phyloP scores from a whole-genome alignment of 1,284 basidiomycete genomes.

The Cutaneotrichosporon sp. region DNA sequence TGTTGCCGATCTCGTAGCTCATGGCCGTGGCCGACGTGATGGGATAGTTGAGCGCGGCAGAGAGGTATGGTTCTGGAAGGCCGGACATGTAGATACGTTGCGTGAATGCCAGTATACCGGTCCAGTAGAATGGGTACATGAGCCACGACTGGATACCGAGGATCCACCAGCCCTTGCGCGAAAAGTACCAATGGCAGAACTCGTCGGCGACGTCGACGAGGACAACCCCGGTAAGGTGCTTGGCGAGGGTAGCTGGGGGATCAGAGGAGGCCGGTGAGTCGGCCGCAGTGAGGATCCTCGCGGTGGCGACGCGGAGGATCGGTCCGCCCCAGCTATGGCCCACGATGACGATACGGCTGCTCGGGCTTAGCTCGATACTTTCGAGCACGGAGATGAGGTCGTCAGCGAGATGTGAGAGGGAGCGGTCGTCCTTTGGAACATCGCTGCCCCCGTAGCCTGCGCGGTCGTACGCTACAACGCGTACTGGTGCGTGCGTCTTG shows the following conservation, averaged over 20 bases:
- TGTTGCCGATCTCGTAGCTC: background rate
- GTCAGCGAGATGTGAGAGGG: background rate
- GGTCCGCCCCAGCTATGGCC: constrained; percentile 9
- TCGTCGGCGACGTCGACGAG: constrained; percentile 10
- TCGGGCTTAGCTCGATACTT: background rate
- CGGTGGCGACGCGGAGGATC: background rate
- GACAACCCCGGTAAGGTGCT: background rate
- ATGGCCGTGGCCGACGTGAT: background rate
- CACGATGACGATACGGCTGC: constrained; percentile 1
- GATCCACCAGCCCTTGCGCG: background rate
- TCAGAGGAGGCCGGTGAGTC: background rate
- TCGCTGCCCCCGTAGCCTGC: constrained; percentile 1
- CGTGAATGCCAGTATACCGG: background rate
- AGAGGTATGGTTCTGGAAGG: constrained; percentile 2
- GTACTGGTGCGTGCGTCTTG: background rate
- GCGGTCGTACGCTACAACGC: constrained; percentile 5
- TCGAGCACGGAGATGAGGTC: constrained; percentile 2
- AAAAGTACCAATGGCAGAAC: constrained; percentile 4
- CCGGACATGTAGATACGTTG: background rate
- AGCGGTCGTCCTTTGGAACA: background rate
- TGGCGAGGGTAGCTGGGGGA: background rate
- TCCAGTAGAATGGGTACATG: background rate
- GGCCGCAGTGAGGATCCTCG: background rate
- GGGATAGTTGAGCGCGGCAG: background rate
- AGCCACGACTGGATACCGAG: constrained; percentile 2